Evolutionary conservation across 139 green algal genomes (phyloP), one percentile per base, ranked within the genome.

Genomic region (Chlorella sp.): DNA sequence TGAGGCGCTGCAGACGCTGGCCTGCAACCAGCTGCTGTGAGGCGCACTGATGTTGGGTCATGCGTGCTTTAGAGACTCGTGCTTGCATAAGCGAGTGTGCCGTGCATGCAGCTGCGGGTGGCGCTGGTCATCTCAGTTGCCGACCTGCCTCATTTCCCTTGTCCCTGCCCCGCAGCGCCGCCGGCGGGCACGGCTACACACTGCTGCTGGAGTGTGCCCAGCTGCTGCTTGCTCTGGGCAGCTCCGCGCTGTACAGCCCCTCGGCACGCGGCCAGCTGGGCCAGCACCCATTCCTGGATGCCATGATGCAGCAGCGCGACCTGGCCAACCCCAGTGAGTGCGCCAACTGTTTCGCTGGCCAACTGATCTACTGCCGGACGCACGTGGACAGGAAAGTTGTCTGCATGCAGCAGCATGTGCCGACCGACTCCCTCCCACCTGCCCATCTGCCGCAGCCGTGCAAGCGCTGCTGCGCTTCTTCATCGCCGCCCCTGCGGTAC

Each of bases 261-360:
- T n/a, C 16, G 3, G 47, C 73, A 1, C 73, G 73, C 7, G 73
- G 47, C 47, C 26, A 44, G 47, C 44, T 47, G 44, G 73, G 73
- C n/a, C 73, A 80, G 73, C 73, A 80, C 73, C 73, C 73, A 3
- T 80, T 65, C 47, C 21, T 80, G 73, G 73, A 80, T 23, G 73
- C 47, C 2, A 9, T 94, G 85, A 30, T 62, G 15, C 41, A 93
- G 90, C 57, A 96, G 89, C 17, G 93, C 4, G 60, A 86, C 65
- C 64, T 86, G 25, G 70, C 84, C 21, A 57, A 72, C 78, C 71
- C 74, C 15, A 26, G 76, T 82, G 36, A 17, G 76, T 18, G 44
- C 28, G 5, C n/a, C n/a, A n/a, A n/a, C n/a, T n/a, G n/a, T n/a
- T n/a, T n/a, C n/a, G n/a, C n/a, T n/a, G n/a, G n/a, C n/a, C n/a